Base-by-base conservation (phyloP, 2,329 filamentous ascomycete genomes). In the Claviceps digitariae region DNA sequence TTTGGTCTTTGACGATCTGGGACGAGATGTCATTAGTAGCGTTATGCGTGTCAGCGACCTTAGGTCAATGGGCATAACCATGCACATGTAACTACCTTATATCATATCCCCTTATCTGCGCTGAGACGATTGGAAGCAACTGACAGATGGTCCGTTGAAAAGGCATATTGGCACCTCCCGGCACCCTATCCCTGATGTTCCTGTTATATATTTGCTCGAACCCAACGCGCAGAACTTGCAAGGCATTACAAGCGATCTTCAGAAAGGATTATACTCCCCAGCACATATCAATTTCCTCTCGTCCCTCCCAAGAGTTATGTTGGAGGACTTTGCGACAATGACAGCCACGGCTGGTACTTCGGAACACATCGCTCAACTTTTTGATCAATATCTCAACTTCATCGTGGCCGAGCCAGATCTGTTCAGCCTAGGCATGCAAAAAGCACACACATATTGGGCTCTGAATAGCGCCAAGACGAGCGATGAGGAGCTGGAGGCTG, bases 231-330 rank as follows among this genome's bases (percentile, higher is more conserved):
- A 82, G 56, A 97, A 97, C 66, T 76, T 96, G 49, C 78, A 90
- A 64, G 75, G 78, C 47, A 91, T 98, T 56, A 93, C 90, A 13
- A 81, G 75, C 59, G 94, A 98, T 66, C 80, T 98, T 15, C 81
- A 90, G 57, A 87, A 85, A 58, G 87, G 84, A 48, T 79, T 98
- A 29, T 98, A 98, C 70, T 85, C 88, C 27, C 90, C 91, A 0
- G 91, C 91, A 57, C 94, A 97, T 66, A 82, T 98, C 71, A 98
- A 98, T 73, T 96, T 98, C 69, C 81, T 97, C 52, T 95, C 89
- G 45, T 96, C 91, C 20, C 84, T 98, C 66, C 87, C 91, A 4
- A 81, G 93, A 57, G 85, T 90, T 8, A 75, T 97, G 17, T 81
- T 98, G 50, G 93, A 98, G 73, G 91, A 97, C 57, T 97, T 98